Evolutionary conservation across 805 yeast genomes (phyloP).

Genomic region (Metschnikowia picachoensis): DNA sequence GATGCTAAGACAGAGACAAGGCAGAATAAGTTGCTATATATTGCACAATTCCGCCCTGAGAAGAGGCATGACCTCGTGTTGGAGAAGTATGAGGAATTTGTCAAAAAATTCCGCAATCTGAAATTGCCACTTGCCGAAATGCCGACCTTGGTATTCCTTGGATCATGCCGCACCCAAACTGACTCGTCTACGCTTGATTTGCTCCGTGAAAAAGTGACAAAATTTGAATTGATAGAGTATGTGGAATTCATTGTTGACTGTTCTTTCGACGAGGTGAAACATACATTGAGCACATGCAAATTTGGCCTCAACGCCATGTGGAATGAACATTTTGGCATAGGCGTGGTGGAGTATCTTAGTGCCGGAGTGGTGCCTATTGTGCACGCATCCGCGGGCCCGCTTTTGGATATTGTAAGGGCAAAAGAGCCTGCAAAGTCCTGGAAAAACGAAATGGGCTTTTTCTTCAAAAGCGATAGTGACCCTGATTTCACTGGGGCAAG

Average conservation of each 20-base stretch:
- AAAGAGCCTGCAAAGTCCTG: constrained; percentile 16
- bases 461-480: constrained; percentile 67
- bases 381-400: constrained; percentile 96
- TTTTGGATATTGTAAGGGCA: constrained; percentile 70
- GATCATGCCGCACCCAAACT: constrained; percentile 69
- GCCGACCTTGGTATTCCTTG: constrained; percentile 71
- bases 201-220: constrained; percentile 42
- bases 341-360: constrained; percentile 89
- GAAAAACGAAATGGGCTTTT: constrained; percentile 64
- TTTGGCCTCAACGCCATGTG: constrained; percentile 96
- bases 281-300: constrained; percentile 50
- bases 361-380: constrained; percentile 84
- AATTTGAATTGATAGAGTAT: constrained; percentile 24
- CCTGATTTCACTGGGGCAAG: constrained; percentile 52
- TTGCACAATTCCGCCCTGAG: constrained; percentile 95
- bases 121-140: constrained; percentile 17
- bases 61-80: constrained; percentile 79
- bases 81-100: constrained; percentile 55
- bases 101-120: constrained; percentile 23
- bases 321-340: constrained; percentile 99
- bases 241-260: constrained; percentile 70
- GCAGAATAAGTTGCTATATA: constrained; percentile 45
- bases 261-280: constrained; percentile 58
- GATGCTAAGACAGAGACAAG: constrained; percentile 17
- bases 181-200: constrained; percentile 59